phyloP scores from a whole-genome alignment of 108 stramenopile species.

The Stephanodiscus minutulus region DNA sequence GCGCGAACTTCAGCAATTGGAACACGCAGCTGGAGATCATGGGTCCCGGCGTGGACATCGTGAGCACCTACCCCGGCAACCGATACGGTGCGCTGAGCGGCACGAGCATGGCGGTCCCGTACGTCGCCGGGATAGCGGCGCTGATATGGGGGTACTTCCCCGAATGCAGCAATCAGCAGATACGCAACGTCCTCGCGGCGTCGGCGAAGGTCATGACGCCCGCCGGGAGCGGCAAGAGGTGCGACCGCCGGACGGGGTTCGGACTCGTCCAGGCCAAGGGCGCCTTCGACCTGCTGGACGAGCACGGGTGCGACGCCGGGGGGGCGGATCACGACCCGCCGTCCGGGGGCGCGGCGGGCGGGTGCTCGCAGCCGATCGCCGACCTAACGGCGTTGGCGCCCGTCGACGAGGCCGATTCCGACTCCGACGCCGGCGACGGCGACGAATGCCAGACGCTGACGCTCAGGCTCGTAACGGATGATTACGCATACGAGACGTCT shows the following conservation, averaged over 20 bases:
- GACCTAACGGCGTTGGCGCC: not conserved
- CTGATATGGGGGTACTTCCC: conserved; percentile 55
- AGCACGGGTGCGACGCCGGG: conserved; percentile 32
- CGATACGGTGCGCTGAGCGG: conserved; percentile 50
- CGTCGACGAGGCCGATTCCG: not conserved
- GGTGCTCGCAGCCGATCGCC: conserved; percentile 23
- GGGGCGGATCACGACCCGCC: conserved; percentile 25
- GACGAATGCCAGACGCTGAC: not conserved
- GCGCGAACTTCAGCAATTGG: conserved; percentile 51
- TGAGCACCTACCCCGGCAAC: conserved; percentile 46
- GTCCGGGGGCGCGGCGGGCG: conserved; percentile 32
- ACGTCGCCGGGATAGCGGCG: conserved; percentile 64
- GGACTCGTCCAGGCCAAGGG: conserved; percentile 46
- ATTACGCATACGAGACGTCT: conserved; percentile 13
- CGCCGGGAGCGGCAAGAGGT: not conserved
- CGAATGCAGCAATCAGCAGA: conserved; percentile 47
- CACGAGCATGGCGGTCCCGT: conserved; percentile 76
- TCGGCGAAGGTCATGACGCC: conserved; percentile 20
- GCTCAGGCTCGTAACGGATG: conserved; percentile 10
- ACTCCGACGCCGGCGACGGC: not conserved
- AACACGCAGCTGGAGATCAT: conserved; percentile 59
- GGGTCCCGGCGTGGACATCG: conserved; percentile 58
- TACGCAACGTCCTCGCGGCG: conserved; percentile 46
- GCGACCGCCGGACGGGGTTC: conserved; percentile 35
- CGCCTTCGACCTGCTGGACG: conserved; percentile 45